These are phyloP conservation scores for Ambrosia trifida DNA, from an alignment of 129 eudicot species.

Conservation along the genomic window DNA sequence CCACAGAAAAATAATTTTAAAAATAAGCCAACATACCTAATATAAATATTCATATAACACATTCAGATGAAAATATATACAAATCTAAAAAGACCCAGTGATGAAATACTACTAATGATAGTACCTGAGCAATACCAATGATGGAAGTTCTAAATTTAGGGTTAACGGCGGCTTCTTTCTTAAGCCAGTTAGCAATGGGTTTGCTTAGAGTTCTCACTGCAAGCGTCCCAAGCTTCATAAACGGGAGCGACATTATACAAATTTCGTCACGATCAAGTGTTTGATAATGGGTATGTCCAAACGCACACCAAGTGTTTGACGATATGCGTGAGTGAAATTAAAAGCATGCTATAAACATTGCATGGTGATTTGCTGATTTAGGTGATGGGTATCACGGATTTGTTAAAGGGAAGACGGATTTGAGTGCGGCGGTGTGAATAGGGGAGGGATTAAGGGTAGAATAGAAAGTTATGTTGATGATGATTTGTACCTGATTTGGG, in stretches of 20 bases:
- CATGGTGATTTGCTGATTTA: conserved; percentile 11
- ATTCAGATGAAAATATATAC: background rate
- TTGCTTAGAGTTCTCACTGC: conserved; percentile 78
- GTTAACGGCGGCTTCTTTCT: conserved; percentile 61
- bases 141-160: conserved; percentile 75
- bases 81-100: background rate
- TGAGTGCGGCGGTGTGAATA: conserved; percentile 3
- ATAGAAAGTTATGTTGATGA: conserved; percentile 8
- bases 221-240: conserved; percentile 80
- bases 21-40: background rate
- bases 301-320: conserved; percentile 27
- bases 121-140: conserved; percentile 83
- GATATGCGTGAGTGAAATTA: conserved; percentile 28
- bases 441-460: conserved; percentile 14
- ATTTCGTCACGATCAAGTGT: conserved; percentile 18
- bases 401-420: background rate
- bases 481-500: conserved; percentile 22
- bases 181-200: conserved; percentile 80
- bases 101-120: background rate
- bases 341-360: background rate
- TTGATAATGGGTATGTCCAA: background rate
- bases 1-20: background rate
- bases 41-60: background rate
- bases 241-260: conserved; percentile 62
- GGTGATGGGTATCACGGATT: background rate